These are phyloP conservation scores for Nothophaeocryptopus gaeumannii DNA, from an alignment of 2,329 filamentous ascomycete species.

Conservation along the genomic window DNA sequence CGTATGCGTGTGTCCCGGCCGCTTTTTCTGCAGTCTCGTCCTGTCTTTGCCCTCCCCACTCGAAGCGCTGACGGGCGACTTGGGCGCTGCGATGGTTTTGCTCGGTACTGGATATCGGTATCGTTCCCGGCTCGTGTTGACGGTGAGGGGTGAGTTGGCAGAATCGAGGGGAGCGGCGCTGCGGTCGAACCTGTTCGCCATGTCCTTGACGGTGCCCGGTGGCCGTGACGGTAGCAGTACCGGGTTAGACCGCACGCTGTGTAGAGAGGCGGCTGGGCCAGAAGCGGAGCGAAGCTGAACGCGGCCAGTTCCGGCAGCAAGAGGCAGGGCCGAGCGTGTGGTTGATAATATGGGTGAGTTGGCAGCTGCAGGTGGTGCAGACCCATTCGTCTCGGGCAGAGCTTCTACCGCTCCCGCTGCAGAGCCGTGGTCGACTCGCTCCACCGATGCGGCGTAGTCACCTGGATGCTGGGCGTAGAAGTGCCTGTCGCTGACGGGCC, in stretches of 20 bases:
- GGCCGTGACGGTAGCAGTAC: slow-evolving; percentile 30
- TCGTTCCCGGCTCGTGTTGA: slow-evolving; percentile 27
- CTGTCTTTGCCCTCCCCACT: slow-evolving; percentile 24
- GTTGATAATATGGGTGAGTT: slow-evolving; percentile 2
- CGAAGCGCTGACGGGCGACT: slow-evolving; percentile 27
- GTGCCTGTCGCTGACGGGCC: no score
- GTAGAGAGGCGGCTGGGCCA: slow-evolving; percentile 21
- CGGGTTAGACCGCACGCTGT: slow-evolving; percentile 29
- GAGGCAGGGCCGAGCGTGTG: background rate
- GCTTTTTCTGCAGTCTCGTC: slow-evolving; percentile 31
- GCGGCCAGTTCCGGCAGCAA: background rate
- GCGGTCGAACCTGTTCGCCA: slow-evolving; percentile 76
- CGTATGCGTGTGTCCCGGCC: slow-evolving; percentile 18
- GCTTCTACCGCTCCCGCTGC: background rate
- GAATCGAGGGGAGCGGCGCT: slow-evolving; percentile 18
- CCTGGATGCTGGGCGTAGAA: no score
- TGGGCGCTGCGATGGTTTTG: slow-evolving; percentile 22
- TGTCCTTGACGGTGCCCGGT: slow-evolving; percentile 62
- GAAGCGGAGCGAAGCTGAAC: slow-evolving; percentile 20
- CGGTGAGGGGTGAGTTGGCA: slow-evolving; percentile 18
- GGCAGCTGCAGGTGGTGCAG: background rate
- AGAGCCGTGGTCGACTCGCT: background rate
- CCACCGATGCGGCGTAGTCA: no score
- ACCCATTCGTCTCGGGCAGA: background rate
- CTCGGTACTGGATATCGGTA: slow-evolving; percentile 23